Base-by-base conservation (phyloP, 768 basidiomycete species). In the Fistulinella prunicolor region DNA sequence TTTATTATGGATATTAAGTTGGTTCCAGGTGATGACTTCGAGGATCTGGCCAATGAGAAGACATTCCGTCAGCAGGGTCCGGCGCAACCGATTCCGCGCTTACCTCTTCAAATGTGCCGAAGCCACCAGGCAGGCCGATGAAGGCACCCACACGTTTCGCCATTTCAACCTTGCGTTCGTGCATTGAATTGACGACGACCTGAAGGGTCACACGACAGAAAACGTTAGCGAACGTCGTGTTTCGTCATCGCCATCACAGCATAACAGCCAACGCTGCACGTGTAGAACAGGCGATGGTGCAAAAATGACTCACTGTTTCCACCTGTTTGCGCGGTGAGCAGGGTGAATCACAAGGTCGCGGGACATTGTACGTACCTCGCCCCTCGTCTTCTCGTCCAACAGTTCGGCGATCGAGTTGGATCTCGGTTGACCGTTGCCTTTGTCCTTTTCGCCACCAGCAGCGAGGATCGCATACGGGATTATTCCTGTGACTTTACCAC, bases 1-100 rank as follows among this genome's bases (percentile, higher is more conserved):
- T 71, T 92, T 92, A 46, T 79, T 75, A 63, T 93, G 89, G 36
- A 94, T 86, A 17, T 87, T 86, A 6, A 96, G 66, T 61, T 97
- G 95, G 17, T 89, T 89, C 95, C 95, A 99, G 0, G 94, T 96
- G 13, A 85, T 80, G 53, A 90, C 94, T 68, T 98, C 95, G 23
- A 96, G 67, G n/a, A 91, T 70, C 87, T 91, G 54, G 5, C 8
- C 40, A 51, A 39, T 47, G 8, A 10, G 23, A 42, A 10, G 22
- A 4, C 12, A 32, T 39, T 37, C 35, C 26, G 49, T 59, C 32
- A 55, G 34, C 7, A 44, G 24, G 38, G 28, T 17, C n/a, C 10
- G n/a, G 9, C 12, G 39, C 8, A 17, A 13, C 21, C 9, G 28
- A 29, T 2, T 6, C 16, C n/a, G 19, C 26, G 13, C 47, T 6